Base-by-base conservation (phyloP, 179 eudicot species). In the Heliamphora pulchella region DNA sequence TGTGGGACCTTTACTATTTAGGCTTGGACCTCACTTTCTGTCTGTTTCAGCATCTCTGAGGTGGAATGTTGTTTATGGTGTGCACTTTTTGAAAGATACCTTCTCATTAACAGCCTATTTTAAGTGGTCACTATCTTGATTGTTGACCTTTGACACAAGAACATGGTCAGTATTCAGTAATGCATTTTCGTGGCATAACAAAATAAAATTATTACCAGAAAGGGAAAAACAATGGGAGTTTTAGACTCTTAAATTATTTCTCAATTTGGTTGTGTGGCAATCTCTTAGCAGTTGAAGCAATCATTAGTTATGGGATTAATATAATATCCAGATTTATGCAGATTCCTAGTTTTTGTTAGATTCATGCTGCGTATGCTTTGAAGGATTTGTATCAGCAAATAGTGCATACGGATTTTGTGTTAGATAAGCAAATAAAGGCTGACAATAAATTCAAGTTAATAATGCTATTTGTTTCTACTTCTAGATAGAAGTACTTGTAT, bases 141-240 rank as follows among this genome's bases (percentile, higher is more conserved):
- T 31, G 31, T 31, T 31, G 55, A 50, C 71, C 22, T 64, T 14
- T 77, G 20, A 44, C 44, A 46, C 44, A 47, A 62, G 69, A 62
- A n/a, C 10, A 48, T 39, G 50, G 9, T 44, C 71, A 54, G 14
- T 18, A 73, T 8, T 44, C 71, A 8, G 47, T 3, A 22, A 13
- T 48, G 13, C 59, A 63, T 77, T n/a, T 77, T 62, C 31, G 44
- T 63, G 71, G 79, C 11, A 76, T 58, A 10, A 75, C 43, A 44
- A 3, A 15, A 44, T n/a, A 41, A 9, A 3, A 43, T 31, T 57
- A 55, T 41, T 20, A 48, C 43, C 41, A 47, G 58, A 53, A 71
- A 75, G 79, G 69, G 41, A 10, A 18, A 77, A 2, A 59, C n/a
- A 77, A 44, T 59, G 41, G 62, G 17, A 50, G 51, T 76, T 9